A percentile compares a stretch with the other conserved stretches of the same genome.
Conservation (phyloP, 176 grass and related monocot genomes). For the Rhynchospora tenuis region DNA sequence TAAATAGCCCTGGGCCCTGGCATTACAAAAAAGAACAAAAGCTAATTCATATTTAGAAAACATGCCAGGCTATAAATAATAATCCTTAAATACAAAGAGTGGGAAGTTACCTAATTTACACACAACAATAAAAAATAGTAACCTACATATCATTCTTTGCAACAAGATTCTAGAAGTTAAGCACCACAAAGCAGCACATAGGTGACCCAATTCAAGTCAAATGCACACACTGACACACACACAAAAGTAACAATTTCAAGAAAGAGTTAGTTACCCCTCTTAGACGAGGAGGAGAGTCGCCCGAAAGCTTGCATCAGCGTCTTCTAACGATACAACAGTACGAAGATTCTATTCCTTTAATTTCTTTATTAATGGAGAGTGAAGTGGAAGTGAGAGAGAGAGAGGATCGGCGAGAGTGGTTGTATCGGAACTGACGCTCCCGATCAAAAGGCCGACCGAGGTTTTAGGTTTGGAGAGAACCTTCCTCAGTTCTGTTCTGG, state of each 20-base stretch:
- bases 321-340: background rate
- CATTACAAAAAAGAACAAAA: background rate
- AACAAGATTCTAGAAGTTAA: background rate
- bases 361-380: background rate
- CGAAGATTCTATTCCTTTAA: background rate
- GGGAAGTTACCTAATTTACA: background rate
- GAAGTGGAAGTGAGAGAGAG: background rate
- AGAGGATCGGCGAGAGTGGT: background rate
- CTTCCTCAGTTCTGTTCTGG: background rate
- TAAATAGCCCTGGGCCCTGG: background rate
- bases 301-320: constrained; percentile 50
- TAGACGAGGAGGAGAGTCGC: constrained; percentile 46
- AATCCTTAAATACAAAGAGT: background rate
- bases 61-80: background rate
- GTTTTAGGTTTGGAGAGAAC: constrained; percentile 16
- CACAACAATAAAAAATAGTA: background rate
- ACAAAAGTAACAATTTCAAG: background rate
- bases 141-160: background rate
- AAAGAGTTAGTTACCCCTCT: constrained; percentile 38
- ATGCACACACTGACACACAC: no score
- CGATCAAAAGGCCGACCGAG: constrained; percentile 6
- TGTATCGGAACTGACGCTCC: background rate
- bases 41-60: background rate
- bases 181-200: background rate
- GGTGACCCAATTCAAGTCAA: background rate